Evolutionary conservation across 495 filamentous ascomycete species (phyloP).

Genomic region (Penicillium argentinense): DNA sequence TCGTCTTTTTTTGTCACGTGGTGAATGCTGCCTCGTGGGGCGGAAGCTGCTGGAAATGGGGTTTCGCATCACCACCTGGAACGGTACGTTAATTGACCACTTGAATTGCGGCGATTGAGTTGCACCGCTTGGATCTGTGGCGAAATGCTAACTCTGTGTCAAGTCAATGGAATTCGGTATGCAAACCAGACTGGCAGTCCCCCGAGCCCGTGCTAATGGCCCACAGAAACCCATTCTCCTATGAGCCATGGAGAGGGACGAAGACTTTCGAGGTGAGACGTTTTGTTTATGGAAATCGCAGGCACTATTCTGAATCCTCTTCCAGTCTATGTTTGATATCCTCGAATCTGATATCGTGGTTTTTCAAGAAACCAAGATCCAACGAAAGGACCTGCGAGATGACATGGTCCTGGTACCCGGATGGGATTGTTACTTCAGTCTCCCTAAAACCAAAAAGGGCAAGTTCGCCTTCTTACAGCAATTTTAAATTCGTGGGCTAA

Average conservation of each 20-base stretch:
- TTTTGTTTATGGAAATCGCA: background rate
- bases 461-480: slow-evolving; percentile 1
- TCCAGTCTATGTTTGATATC: slow-evolving; percentile 86
- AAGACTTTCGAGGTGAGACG: slow-evolving; percentile 72
- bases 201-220: background rate
- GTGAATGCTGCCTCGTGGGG: slow-evolving; percentile 16
- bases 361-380: slow-evolving; percentile 96
- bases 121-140: background rate
- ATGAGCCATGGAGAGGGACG: slow-evolving; percentile 89
- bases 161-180: slow-evolving; percentile 93
- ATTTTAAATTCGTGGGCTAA: background rate
- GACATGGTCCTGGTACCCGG: slow-evolving; percentile 95
- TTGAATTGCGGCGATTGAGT: no score
- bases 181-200: slow-evolving; percentile 8
- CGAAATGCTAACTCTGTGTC: slow-evolving; percentile 7
- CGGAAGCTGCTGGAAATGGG: slow-evolving; percentile 52
- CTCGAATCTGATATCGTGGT: slow-evolving; percentile 92
- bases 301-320: background rate
- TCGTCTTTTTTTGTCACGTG: no score
- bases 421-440: slow-evolving; percentile 95
- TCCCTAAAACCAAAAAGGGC: slow-evolving; percentile 91
- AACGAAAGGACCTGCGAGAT: slow-evolving; percentile 87
- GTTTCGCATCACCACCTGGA: slow-evolving; percentile 87
- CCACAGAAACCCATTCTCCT: slow-evolving; percentile 84
- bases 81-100: slow-evolving; percentile 64